Evolutionary conservation across 2,329 filamentous ascomycete species (phyloP), one percentile per base, ranked within the genome.

Genomic region (Fusarium concolor): DNA sequence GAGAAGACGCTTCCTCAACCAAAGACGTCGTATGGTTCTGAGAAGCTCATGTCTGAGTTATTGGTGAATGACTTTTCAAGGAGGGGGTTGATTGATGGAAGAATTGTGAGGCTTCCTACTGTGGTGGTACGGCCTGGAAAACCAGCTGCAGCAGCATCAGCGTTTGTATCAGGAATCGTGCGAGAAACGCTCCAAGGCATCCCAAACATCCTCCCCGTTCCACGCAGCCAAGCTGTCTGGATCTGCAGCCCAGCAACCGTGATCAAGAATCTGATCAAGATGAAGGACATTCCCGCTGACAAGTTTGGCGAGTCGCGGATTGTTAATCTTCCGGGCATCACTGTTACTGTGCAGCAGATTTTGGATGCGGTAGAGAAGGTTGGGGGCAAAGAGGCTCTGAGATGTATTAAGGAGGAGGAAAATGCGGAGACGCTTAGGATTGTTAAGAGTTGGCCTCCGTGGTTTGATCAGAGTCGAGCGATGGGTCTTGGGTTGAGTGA

Each of bases 81-180:
- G 2, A 68, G 86, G 10, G 84, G 85, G 0, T 81, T 88, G 38
- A 82, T 90, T 45, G 85, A 87, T 50, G 88, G 86, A 0, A 81
- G 87, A 17, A 82, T 82, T 6, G 80, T 88, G 18, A 83, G 88
- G 0, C 82, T 90, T 15, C 87, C 88, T 0, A 90, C 87, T 0
- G 84, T 90, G 17, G 86, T 86, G 0, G 86, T 90, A 3, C 81
- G 88, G 6, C 85, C 87, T 0, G 88, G 88, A 3, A 82, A 81
- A 29, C 88, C 88, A 0, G 87, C 87, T 4, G 85, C 86, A 0
- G 87, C 88, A 0, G 87, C 88, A 3, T 86, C 84, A 5, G 87
- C 84, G 0, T 90, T 90, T 68, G 81, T 87, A 2, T 87, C 81
- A 4, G 88, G 87, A 1, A 89, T 90, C 70, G 86, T 90, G 42